Conservation (phyloP, 805 yeast genomes). For the Candida parachauliodes region DNA sequence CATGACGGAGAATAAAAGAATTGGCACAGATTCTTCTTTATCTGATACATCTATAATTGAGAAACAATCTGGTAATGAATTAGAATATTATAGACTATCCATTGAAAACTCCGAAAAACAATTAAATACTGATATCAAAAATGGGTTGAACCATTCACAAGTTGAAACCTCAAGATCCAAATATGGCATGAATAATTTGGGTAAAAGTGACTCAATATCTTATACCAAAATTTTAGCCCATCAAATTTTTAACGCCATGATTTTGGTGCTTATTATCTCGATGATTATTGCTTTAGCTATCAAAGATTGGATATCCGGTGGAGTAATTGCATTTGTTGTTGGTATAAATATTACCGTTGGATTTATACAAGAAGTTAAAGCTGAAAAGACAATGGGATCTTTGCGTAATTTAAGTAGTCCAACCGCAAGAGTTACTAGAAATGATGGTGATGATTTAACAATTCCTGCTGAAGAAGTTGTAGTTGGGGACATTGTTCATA, state of each 20-base stretch:
- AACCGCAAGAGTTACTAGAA: conserved; percentile 43
- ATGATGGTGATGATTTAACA: conserved; percentile 31
- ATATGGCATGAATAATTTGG: conserved; percentile 27
- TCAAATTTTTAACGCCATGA: conserved; percentile 38
- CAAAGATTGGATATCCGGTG: conserved; percentile 39
- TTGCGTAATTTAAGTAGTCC: conserved; percentile 44
- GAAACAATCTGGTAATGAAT: not conserved
- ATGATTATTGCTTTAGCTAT: conserved; percentile 37
- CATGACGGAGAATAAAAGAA: conserved; percentile 2
- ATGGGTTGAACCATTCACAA: conserved; percentile 41
- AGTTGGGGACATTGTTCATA: conserved; percentile 41
- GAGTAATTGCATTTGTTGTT: conserved; percentile 46
- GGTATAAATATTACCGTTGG: conserved; percentile 47
- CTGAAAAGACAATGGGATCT: conserved; percentile 50
- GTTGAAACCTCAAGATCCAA: conserved; percentile 12
- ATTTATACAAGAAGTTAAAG: conserved; percentile 47
- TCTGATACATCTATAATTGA: conserved; percentile 4
- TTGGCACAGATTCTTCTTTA: conserved; percentile 7
- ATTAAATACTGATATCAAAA: conserved; percentile 39
- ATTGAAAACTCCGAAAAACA: conserved; percentile 32
- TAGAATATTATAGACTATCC: conserved; percentile 19
- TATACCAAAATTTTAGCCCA: conserved; percentile 29
- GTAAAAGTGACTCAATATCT: conserved; percentile 28
- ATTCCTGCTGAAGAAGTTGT: conserved; percentile 42
- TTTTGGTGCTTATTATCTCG: conserved; percentile 33